These are phyloP conservation scores for Solanum pennellii DNA, from an alignment of 257 asterid genomes.

Conservation along the genomic window DNA sequence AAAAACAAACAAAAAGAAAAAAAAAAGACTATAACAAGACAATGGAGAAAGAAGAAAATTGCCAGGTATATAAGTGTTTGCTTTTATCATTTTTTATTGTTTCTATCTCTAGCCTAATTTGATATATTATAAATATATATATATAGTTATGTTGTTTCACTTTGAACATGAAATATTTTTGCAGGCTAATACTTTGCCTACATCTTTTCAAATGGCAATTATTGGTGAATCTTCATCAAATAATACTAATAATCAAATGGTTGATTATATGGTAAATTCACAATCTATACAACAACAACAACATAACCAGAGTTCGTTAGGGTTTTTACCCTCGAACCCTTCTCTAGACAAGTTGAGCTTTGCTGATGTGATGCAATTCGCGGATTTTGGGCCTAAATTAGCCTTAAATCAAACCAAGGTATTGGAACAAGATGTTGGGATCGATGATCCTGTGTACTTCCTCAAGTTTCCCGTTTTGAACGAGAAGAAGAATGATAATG, in stretches of 20 bases:
- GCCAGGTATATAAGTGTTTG: slow-evolving; percentile 24
- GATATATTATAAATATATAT: not conserved
- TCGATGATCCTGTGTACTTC: slow-evolving; percentile 69
- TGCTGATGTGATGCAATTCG: slow-evolving; percentile 87
- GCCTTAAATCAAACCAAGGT: slow-evolving; percentile 33
- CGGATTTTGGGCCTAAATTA: slow-evolving; percentile 69
- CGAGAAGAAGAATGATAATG: slow-evolving; percentile 40
- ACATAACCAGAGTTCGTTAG: slow-evolving; percentile 6
- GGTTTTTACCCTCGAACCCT: slow-evolving; percentile 18
- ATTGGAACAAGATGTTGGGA: slow-evolving; percentile 36
- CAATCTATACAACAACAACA: not conserved
- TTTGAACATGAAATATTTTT: slow-evolving; percentile 14
- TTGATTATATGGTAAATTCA: slow-evolving; percentile 51
- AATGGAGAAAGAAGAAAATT: slow-evolving; percentile 70
- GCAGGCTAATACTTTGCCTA: slow-evolving; percentile 29
- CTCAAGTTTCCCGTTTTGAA: slow-evolving; percentile 83
- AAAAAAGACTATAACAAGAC: not conserved
- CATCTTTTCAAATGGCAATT: slow-evolving; percentile 18
- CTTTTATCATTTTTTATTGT: not conserved
- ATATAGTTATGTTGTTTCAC: slow-evolving; percentile 21
- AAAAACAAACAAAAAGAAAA: not conserved
- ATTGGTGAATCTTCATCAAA: slow-evolving; percentile 24
- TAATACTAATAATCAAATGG: slow-evolving; percentile 22
- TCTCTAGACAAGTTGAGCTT: slow-evolving; percentile 74
- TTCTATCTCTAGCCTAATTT: not conserved